Conservation (phyloP, 2,329 filamentous ascomycete genomes). For the Colletotrichum liriopes region DNA sequence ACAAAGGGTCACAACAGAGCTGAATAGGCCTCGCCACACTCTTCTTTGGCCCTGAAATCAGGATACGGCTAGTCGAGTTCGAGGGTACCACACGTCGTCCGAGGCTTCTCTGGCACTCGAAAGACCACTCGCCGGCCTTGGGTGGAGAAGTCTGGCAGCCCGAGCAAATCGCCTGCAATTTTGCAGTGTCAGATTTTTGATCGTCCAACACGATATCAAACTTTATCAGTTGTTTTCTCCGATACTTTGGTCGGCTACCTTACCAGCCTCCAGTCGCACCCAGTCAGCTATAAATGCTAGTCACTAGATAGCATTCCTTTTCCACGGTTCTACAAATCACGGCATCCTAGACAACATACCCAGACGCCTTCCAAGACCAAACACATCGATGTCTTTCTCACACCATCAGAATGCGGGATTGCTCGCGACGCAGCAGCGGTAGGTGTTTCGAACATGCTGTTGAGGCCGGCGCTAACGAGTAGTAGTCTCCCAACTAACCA, state of each 20-base stretch:
- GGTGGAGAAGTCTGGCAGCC: not conserved
- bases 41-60: not conserved
- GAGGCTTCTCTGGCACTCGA: not conserved
- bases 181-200: not conserved
- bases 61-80: not conserved
- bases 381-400: not conserved
- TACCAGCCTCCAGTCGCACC: too few relatives aligned
- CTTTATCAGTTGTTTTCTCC: slow-evolving; percentile 7
- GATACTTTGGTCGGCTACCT: not conserved
- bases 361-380: not conserved
- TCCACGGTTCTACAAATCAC: not conserved
- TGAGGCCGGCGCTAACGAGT: not conserved
- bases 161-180: not conserved
- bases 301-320: not conserved
- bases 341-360: not conserved
- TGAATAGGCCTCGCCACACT: not conserved
- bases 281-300: not conserved
- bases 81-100: not conserved
- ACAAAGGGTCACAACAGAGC: not conserved
- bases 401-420: not conserved
- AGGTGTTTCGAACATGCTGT: not conserved
- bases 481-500: not conserved
- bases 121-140: too few relatives aligned
- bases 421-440: not conserved
- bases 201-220: not conserved